Base-by-base conservation (phyloP, 768 basidiomycete species). In the Pleurotus tuoliensis region DNA sequence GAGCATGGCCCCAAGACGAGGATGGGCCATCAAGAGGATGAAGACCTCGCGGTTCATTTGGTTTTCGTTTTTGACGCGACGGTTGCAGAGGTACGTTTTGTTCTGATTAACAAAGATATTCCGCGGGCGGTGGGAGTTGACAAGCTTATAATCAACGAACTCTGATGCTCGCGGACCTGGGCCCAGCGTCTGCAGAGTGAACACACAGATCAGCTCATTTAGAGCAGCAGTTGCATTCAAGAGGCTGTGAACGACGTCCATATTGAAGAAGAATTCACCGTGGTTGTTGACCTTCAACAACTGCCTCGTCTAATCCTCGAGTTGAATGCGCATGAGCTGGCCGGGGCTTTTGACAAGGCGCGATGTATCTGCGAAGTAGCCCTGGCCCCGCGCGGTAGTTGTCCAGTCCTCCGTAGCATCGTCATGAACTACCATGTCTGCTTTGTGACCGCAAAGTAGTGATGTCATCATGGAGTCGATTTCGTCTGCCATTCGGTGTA, bases 131-230 rank as follows among this genome's bases (percentile, higher is more conserved):
- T 18, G 47, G 15, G 59, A 59, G 39, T 61, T 65, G 6, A 43
- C 20, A 27, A 45, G 44, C 40, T 61, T 63, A 54, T 59, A 49
- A 3, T 65, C 64, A 13, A 55, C 8, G 30, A 55, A 64, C 25
- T 65, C 63, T 1, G 57, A 15, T 11, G 58, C 37, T 1, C 64
- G 48, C 0, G 55, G 53, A 3, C 49, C 45, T 12, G 57, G 56
- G 3, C 61, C 59, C 3, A 55, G 25, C 15, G 53, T 60, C 3
- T 56, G 13, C 9, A 59, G 56, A 13, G 55, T 37, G 7, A 59
- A 45, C 9, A 57, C 4, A 5, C 37, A 48, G 13, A 63, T 50
- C 18, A 46, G 38, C 7, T 56, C 12, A 18, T 47, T 38, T 22
- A 63, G 9, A 5, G 20, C 9, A 22, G 50, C 51, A 8, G 39